These are phyloP conservation scores for Dalechampia spathulata DNA, from an alignment of 441 rosid genomes.

Conservation along the genomic window DNA sequence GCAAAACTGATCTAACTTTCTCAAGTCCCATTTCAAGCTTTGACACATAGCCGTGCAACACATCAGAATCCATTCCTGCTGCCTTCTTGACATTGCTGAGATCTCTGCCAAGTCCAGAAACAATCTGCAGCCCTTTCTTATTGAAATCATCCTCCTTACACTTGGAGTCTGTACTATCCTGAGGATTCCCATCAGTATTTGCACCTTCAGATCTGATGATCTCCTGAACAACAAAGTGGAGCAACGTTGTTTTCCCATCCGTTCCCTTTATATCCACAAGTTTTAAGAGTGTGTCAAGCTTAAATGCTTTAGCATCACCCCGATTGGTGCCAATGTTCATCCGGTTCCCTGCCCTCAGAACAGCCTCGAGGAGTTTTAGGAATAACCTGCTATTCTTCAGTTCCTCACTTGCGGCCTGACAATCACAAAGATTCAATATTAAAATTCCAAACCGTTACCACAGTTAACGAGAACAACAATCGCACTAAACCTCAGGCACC, in stretches of 20 bases:
- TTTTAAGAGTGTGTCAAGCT: constrained; percentile 89
- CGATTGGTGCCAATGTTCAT: constrained; percentile 98
- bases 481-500: neutral
- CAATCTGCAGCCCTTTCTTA: constrained; percentile 89
- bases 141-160: constrained; percentile 55
- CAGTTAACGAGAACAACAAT: neutral
- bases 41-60: constrained; percentile 67
- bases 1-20: constrained; percentile 60
- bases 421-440: constrained; percentile 7
- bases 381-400: constrained; percentile 82
- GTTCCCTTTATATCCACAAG: constrained; percentile 96
- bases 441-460: neutral
- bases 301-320: constrained; percentile 92
- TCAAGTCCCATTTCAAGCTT: constrained; percentile 86
- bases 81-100: constrained; percentile 81
- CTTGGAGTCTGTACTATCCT: constrained; percentile 20
- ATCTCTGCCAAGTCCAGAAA: constrained; percentile 81
- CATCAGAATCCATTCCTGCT: constrained; percentile 98
- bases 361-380: constrained; percentile 91
- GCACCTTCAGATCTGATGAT: constrained; percentile 76
- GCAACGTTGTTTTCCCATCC: constrained; percentile 94
- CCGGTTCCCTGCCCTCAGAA: constrained; percentile 84
- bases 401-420: constrained; percentile 82
- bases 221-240: constrained; percentile 98
- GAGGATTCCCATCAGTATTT: constrained; percentile 31